Percentiles rank a stretch among this genome's conserved stretches.
Conservation (phyloP, 768 basidiomycete species). For the Tulasnella sp. region DNA sequence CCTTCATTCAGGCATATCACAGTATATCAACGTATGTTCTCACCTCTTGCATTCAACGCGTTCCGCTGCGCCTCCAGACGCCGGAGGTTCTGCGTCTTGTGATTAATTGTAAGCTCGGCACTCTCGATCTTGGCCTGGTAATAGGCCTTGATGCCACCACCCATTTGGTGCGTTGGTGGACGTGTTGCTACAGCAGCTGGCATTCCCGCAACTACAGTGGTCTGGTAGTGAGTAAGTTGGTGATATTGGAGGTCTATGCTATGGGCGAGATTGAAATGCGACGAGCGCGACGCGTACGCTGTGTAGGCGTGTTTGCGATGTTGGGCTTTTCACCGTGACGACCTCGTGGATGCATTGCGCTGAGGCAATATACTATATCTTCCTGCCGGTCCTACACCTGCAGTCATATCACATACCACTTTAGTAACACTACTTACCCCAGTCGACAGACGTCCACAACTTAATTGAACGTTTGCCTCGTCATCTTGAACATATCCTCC, state of each 20-base stretch:
- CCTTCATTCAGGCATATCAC: too few relatives aligned
- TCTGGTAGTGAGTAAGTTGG: neutral
- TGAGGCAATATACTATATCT: too few relatives aligned
- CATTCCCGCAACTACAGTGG: neutral
- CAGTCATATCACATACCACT: too few relatives aligned
- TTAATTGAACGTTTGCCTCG: too few relatives aligned
- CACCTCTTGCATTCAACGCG: slow-evolving; percentile 90
- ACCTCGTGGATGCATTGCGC: too few relatives aligned
- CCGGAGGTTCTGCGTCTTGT: slow-evolving; percentile 91
- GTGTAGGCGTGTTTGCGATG: neutral
- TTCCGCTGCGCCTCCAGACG: slow-evolving; percentile 95
- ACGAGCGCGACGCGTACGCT: slow-evolving; percentile 1
- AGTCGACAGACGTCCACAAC: too few relatives aligned
- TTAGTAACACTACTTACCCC: too few relatives aligned
- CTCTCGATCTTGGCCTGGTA: slow-evolving; percentile 94
- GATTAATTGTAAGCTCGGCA: slow-evolving; percentile 85
- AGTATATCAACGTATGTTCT: slow-evolving; percentile 19
- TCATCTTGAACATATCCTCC: too few relatives aligned
- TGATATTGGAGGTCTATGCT: neutral
- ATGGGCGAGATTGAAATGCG: neutral
- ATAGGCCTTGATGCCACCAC: slow-evolving; percentile 65
- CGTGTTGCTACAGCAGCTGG: neutral
- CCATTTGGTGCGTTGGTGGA: neutral
- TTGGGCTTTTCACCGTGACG: too few relatives aligned
- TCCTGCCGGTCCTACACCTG: too few relatives aligned